Percentiles rank a stretch among this genome's conserved stretches.
phyloP scores from a whole-genome alignment of 2,329 filamentous ascomycete genomes.

The Arthrinium phaeospermum region DNA sequence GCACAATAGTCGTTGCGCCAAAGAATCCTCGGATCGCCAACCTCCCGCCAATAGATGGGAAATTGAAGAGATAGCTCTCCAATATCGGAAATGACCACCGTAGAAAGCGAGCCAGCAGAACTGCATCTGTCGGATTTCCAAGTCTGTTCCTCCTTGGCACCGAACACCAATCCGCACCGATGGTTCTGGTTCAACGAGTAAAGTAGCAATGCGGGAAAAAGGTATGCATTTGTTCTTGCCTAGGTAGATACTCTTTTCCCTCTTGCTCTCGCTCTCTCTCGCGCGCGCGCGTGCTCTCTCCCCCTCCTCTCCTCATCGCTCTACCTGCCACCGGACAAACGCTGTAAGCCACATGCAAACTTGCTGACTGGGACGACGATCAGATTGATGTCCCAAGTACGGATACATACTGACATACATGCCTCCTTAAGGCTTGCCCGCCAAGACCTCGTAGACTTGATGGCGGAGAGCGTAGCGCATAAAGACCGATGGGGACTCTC shows the following conservation, averaged over 20 bases:
- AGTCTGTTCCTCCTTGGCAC: not conserved
- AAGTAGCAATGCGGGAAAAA: not conserved
- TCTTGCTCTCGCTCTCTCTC: too few species aligned
- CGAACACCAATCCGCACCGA: not conserved
- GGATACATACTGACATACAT: too few species aligned
- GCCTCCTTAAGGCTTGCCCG: not conserved
- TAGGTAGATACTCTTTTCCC: too few species aligned
- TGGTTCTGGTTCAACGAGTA: not conserved
- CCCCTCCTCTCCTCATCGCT: not conserved
- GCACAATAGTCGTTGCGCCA: slow-evolving; percentile 14
- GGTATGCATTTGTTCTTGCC: too few species aligned
- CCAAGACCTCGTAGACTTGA: slow-evolving; percentile 13
- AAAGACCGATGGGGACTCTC: slow-evolving; percentile 5
- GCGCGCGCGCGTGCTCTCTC: too few species aligned
- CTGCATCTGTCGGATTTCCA: not conserved
- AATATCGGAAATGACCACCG: slow-evolving; percentile 14
- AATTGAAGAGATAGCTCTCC: slow-evolving; percentile 13
- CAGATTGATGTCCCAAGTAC: not conserved
- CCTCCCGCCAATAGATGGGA: slow-evolving; percentile 8
- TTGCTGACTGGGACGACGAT: not conserved
- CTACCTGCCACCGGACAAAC: not conserved
- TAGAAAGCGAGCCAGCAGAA: not conserved
- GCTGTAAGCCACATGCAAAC: not conserved
- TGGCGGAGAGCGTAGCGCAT: slow-evolving; percentile 18
- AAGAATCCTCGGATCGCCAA: not conserved